Evolutionary conservation across 2,329 filamentous ascomycete genomes (phyloP).

Genomic region (Alternaria dauci): DNA sequence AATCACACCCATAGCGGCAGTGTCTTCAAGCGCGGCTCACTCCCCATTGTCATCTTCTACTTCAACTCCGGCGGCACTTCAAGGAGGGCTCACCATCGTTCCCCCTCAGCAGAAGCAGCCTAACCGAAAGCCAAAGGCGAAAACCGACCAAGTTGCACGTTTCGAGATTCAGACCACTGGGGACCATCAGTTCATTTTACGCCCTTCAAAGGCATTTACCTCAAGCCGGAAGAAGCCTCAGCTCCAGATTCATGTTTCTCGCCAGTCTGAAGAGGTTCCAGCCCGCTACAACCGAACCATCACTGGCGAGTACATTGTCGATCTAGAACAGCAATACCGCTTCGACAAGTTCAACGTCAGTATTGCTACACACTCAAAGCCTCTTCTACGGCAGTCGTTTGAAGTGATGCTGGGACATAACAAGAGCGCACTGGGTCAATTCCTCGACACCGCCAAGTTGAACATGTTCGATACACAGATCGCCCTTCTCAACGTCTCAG

Average conservation of each 20-base stretch:
- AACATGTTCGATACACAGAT: constrained; percentile 32
- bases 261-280: constrained; percentile 54
- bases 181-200: constrained; percentile 62
- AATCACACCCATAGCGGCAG: constrained; percentile 10
- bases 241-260: constrained; percentile 60
- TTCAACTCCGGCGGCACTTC: constrained; percentile 15
- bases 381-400: constrained; percentile 46
- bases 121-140: constrained; percentile 20
- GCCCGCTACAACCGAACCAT: constrained; percentile 59
- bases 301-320: constrained; percentile 62
- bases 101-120: constrained; percentile 17
- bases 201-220: constrained; percentile 56
- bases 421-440: constrained; percentile 37
- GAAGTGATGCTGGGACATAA: constrained; percentile 45
- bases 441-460: constrained; percentile 29
- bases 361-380: constrained; percentile 51
- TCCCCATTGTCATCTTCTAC: neutral
- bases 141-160: constrained; percentile 45
- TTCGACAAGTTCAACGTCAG: constrained; percentile 60
- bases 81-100: constrained; percentile 32
- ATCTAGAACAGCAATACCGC: constrained; percentile 59
- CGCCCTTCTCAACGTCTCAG: constrained; percentile 33
- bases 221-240: constrained; percentile 55
- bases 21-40: constrained; percentile 6
- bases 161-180: constrained; percentile 65